Base-by-base conservation (phyloP, 2,329 filamentous ascomycete genomes). In the Botrytis paeoniae region DNA sequence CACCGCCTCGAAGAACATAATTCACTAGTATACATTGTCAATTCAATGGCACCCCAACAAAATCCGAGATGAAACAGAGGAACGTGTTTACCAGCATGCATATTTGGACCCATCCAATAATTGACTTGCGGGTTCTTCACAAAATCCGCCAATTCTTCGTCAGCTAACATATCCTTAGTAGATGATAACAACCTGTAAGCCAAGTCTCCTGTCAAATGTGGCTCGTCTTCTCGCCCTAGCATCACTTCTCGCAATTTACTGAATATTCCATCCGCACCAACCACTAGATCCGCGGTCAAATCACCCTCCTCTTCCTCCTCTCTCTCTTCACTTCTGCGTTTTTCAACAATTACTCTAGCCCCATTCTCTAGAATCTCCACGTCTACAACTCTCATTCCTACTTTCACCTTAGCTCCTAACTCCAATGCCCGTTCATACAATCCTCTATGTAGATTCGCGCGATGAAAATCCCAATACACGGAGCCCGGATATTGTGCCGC, bases 81-180 rank as follows among this genome's bases (percentile, higher is more conserved):
- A 41, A 32, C 2, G 29, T 51, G 72, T 77, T 45, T 76, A 82
- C 81, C 82, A 41, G 70, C 85, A 74, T 88, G 86, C 2, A 83
- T 84, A 73, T 83, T 83, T 0, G 86, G 86, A 0, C 82, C 78
- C 79, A 85, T 80, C 84, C 84, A 86, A 22, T 84, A 83, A 71
- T 85, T 83, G 76, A 86, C 84, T 14, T 83, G 84, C 9, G 80
- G 78, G 71, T 83, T 80, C 37, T 81, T 80, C 12, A 83, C 79
- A 20, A 85, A 78, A 37, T 80, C 78, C 35, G 80, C 80, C 4
- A 84, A 79, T 39, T 84, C 73, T 1, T 83, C 83, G 73, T 86
- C 85, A 59, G 81, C 76, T 22, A 81, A 78, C 63, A 85, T 81
- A 62, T 84, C 78, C 18, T 83, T 81, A 69, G 83, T 84, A 0